Conservation (phyloP, 108 stramenopile species). For the Cyclostephanos tholiformis region DNA sequence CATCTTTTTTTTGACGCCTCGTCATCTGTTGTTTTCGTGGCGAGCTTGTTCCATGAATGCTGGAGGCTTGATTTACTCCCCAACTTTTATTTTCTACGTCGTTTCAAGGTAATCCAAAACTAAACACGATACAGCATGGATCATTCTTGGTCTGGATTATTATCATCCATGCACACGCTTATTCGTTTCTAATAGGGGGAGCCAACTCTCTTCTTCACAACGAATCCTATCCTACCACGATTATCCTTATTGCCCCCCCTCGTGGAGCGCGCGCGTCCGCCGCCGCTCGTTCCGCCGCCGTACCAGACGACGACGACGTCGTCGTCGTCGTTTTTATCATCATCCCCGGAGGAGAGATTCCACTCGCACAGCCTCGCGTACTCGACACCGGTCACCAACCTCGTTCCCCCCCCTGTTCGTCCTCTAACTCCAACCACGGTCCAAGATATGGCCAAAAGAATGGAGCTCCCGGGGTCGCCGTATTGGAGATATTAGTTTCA, state of each 20-base stretch:
- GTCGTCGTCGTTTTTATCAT: not conserved
- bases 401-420: slow-evolving; percentile 16
- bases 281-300: not conserved
- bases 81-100: too few relatives aligned
- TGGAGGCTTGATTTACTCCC: not conserved
- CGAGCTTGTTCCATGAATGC: not conserved
- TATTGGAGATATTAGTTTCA: too few relatives aligned
- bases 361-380: slow-evolving; percentile 88
- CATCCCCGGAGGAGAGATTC: slow-evolving; percentile 30
- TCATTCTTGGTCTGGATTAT: too few relatives aligned
- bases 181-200: slow-evolving; percentile 44
- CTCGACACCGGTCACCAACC: slow-evolving; percentile 79
- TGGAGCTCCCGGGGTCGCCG: too few relatives aligned
- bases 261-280: not conserved
- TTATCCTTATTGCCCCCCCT: not conserved
- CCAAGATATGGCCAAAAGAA: too few relatives aligned
- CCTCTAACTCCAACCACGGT: too few relatives aligned
- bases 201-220: slow-evolving; percentile 36
- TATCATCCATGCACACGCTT: too few relatives aligned
- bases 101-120: too few relatives aligned
- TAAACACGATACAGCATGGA: too few relatives aligned
- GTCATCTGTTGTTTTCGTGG: not conserved
- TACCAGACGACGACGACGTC: not conserved
- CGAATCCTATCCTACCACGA: slow-evolving; percentile 7
- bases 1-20: not conserved